These are phyloP conservation scores for Tulasnella sp. DNA, from an alignment of 768 basidiomycete genomes.

Conservation along the genomic window DNA sequence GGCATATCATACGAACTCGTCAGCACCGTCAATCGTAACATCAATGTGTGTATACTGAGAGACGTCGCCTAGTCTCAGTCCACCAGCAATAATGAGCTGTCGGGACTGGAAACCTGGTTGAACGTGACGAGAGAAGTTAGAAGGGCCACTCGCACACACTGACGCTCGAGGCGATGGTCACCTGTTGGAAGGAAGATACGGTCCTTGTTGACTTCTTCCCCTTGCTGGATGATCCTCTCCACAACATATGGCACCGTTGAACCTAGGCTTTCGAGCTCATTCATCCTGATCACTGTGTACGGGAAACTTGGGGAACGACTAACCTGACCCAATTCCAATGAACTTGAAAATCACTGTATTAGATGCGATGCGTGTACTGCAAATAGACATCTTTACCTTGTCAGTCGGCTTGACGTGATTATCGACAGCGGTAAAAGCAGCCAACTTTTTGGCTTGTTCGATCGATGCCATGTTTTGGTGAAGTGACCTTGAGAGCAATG, in stretches of 20 bases:
- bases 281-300: slow-evolving; percentile 11
- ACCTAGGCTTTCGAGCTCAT: slow-evolving; percentile 31
- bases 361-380: background rate
- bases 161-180: slow-evolving; percentile 19
- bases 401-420: slow-evolving; percentile 72
- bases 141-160: background rate
- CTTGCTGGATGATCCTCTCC: slow-evolving; percentile 83
- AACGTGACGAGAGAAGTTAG: background rate
- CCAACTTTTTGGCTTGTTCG: slow-evolving; percentile 78
- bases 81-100: slow-evolving; percentile 76
- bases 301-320: background rate
- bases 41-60: slow-evolving; percentile 83
- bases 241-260: slow-evolving; percentile 96
- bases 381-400: slow-evolving; percentile 38
- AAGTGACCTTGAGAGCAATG: background rate
- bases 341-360: slow-evolving; percentile 41
- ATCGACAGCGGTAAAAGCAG: slow-evolving; percentile 92
- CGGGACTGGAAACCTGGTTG: slow-evolving; percentile 81
- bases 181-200: slow-evolving; percentile 88
- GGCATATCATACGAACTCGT: slow-evolving; percentile 47
- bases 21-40: slow-evolving; percentile 96
- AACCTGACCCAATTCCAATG: slow-evolving; percentile 82
- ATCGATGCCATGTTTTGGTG: slow-evolving; percentile 26
- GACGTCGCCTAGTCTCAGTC: slow-evolving; percentile 73
- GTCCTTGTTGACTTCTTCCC: slow-evolving; percentile 55